Conservation (phyloP, 345 rosid species). For the Brassica carinata region DNA sequence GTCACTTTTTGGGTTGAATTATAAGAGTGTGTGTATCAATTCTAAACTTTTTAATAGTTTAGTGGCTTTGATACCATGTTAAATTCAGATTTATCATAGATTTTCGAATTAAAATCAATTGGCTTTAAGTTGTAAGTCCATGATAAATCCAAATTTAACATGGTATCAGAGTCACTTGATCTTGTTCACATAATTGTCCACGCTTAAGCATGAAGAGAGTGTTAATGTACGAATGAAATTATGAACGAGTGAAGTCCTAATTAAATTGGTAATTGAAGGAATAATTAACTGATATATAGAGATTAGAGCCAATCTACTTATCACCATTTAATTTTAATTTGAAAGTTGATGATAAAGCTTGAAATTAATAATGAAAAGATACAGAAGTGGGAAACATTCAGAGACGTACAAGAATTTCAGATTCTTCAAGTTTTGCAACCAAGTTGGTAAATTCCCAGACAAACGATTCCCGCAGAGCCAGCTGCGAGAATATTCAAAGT, state of each 20-base stretch:
- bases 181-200: no score
- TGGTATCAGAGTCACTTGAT: no score
- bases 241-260: neutral
- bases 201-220: no score
- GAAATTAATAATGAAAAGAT: neutral
- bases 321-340: neutral
- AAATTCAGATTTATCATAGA: no score
- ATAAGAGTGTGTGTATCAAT: no score
- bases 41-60: neutral
- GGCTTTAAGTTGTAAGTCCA: no score
- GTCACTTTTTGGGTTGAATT: neutral
- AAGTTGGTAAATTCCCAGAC: slow-evolving; percentile 50
- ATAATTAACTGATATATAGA: no score
- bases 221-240: no score
- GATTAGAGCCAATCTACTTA: neutral
- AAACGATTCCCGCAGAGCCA: slow-evolving; percentile 48
- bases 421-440: slow-evolving; percentile 47
- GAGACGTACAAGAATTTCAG: slow-evolving; percentile 40
- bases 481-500: slow-evolving; percentile 29
- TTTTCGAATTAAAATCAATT: no score
- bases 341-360: neutral
- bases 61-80: neutral
- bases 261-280: neutral
- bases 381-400: neutral
- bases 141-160: no score